These are phyloP conservation scores for Laguncularia racemosa DNA, from an alignment of 345 rosid genomes.

Conservation along the genomic window DNA sequence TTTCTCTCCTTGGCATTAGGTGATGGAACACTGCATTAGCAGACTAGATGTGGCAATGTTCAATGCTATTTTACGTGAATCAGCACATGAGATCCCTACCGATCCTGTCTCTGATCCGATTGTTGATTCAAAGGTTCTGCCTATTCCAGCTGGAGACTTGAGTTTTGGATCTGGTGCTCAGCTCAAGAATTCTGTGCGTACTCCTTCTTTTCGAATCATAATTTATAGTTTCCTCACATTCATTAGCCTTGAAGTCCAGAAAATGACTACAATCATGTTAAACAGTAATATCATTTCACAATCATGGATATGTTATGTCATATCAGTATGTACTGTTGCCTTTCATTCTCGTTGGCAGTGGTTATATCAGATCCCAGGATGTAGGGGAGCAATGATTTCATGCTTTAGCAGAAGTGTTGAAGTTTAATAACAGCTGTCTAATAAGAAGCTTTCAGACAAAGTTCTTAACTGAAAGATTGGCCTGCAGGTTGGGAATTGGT, in stretches of 20 bases:
- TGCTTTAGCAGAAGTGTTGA: too few relatives aligned
- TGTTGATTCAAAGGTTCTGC: slow-evolving; percentile 76
- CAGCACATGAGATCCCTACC: slow-evolving; percentile 86
- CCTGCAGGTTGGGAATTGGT: slow-evolving; percentile 89
- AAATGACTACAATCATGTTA: too few relatives aligned
- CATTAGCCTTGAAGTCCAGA: too few relatives aligned
- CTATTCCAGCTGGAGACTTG: slow-evolving; percentile 88
- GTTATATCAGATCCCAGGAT: too few relatives aligned
- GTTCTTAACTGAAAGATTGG: neutral
- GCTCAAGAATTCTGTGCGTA: slow-evolving; percentile 75
- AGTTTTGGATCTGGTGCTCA: slow-evolving; percentile 99
- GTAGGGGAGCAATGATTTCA: too few relatives aligned
- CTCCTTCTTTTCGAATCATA: neutral
- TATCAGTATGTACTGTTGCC: too few relatives aligned
- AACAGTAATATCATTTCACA: too few relatives aligned
- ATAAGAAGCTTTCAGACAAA: too few relatives aligned
- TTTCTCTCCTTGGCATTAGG: slow-evolving; percentile 27
- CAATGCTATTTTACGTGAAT: slow-evolving; percentile 92
- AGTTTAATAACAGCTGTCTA: too few relatives aligned
- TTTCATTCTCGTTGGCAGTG: too few relatives aligned
- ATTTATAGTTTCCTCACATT: neutral
- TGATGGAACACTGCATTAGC: slow-evolving; percentile 72
- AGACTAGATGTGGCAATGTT: slow-evolving; percentile 96
- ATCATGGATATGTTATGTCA: too few relatives aligned
- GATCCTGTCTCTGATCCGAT: slow-evolving; percentile 96